These are phyloP conservation scores for Daedaleopsis sinensis DNA, from an alignment of 768 basidiomycete species.

Conservation along the genomic window DNA sequence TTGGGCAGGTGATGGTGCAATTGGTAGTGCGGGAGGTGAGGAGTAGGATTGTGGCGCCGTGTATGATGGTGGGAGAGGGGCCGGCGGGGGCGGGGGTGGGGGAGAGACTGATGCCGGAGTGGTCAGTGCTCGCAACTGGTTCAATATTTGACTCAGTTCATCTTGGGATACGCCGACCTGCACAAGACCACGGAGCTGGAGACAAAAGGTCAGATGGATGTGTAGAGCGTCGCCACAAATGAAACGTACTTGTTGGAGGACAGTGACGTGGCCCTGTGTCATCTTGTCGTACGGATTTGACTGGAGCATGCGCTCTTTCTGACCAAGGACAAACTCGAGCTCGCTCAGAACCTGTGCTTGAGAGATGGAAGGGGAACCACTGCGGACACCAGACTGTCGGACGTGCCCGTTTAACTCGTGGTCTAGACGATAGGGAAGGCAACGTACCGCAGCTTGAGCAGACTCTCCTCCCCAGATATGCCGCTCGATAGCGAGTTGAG, in stretches of 20 bases:
- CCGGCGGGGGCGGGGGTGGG: slow-evolving; percentile 20
- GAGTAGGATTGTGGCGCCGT: slow-evolving; percentile 25
- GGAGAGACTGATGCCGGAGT: slow-evolving; percentile 42
- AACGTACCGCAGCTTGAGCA: slow-evolving; percentile 42
- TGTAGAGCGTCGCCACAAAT: background rate
- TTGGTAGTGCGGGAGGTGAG: slow-evolving; percentile 19
- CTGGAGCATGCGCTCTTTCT: slow-evolving; percentile 77
- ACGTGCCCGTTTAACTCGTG: background rate
- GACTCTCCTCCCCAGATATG: slow-evolving; percentile 75
- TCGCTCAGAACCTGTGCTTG: slow-evolving; percentile 83
- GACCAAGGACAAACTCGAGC: slow-evolving; percentile 78
- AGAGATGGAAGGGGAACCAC: slow-evolving; percentile 51
- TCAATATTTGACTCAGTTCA: slow-evolving; percentile 75
- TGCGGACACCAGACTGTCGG: slow-evolving; percentile 15
- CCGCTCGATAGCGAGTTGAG: slow-evolving; percentile 84
- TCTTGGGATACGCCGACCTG: slow-evolving; percentile 81
- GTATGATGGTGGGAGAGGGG: slow-evolving; percentile 22
- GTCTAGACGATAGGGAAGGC: background rate
- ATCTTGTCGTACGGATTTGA: slow-evolving; percentile 71
- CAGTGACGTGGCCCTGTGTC: slow-evolving; percentile 71
- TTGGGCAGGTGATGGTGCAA: slow-evolving; percentile 33
- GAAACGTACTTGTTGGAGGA: slow-evolving; percentile 76
- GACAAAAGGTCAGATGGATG: background rate
- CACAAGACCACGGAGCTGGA: slow-evolving; percentile 69
- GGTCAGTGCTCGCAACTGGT: slow-evolving; percentile 66